Percentiles rank a stretch among this genome's conserved stretches.
Conservation (phyloP, 2,329 filamentous ascomycete species). For the Ambrosiella beaveri region DNA sequence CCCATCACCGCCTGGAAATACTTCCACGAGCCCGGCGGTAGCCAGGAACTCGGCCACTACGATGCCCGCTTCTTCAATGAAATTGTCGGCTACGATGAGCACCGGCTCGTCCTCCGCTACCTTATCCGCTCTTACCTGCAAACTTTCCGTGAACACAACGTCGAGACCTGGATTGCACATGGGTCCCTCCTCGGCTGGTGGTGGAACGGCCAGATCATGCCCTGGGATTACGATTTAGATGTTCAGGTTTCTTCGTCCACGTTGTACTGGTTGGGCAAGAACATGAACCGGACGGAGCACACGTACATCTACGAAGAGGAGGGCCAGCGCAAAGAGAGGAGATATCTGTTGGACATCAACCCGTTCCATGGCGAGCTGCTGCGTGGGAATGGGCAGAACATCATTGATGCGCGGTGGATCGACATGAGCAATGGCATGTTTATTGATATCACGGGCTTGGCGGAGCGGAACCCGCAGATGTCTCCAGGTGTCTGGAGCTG, state of each 20-base stretch:
- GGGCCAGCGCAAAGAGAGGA: constrained; percentile 25
- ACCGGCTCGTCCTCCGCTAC: constrained; percentile 47
- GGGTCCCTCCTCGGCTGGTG: constrained; percentile 75
- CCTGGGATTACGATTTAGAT: constrained; percentile 75
- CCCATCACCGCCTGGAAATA: constrained; percentile 31
- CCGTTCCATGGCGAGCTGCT: constrained; percentile 45
- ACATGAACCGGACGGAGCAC: constrained; percentile 53
- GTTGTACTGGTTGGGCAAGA: constrained; percentile 43
- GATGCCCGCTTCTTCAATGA: constrained; percentile 51
- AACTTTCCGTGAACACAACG: constrained; percentile 42
- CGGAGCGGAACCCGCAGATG: constrained; percentile 42
- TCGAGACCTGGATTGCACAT: constrained; percentile 78
- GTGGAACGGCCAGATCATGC: constrained; percentile 66
- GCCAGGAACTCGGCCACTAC: constrained; percentile 51
- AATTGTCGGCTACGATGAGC: constrained; percentile 47
- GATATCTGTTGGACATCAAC: constrained; percentile 62
- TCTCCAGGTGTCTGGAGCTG: constrained; percentile 55
- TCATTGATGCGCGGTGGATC: constrained; percentile 76
- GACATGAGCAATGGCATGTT: constrained; percentile 60
- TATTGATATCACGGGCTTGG: constrained; percentile 66
- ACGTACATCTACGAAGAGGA: constrained; percentile 34
- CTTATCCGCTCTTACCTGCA: constrained; percentile 59
- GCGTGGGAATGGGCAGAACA: constrained; percentile 51
- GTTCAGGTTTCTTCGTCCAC: constrained; percentile 57
- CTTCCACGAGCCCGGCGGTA: constrained; percentile 46